Evolutionary conservation across 176 grass and related monocot genomes (phyloP).

Genomic region (Echinochloa phyllopogon): DNA sequence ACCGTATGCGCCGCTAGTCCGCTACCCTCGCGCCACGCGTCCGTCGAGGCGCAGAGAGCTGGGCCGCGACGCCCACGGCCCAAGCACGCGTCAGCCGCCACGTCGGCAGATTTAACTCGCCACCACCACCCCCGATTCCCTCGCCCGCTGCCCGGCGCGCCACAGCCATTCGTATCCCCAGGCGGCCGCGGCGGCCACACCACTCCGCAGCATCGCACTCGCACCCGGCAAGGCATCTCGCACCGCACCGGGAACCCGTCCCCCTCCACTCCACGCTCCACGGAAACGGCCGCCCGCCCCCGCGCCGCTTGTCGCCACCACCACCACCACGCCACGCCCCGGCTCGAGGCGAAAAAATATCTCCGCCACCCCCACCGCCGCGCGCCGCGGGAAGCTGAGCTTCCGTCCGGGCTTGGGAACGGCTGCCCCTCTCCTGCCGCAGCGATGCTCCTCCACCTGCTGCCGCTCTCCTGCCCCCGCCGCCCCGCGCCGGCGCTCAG

Average conservation of each 20-base stretch:
- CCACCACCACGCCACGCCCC: neutral
- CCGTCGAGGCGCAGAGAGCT: too few relatives aligned
- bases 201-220: neutral
- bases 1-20: too few relatives aligned
- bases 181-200: neutral
- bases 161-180: slow-evolving; percentile 35
- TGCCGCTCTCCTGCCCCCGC: slow-evolving; percentile 49
- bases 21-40: too few relatives aligned
- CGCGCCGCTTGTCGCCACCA: neutral
- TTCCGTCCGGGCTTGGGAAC: too few relatives aligned
- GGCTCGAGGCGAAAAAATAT: slow-evolving; percentile 2
- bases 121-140: neutral
- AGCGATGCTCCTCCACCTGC: slow-evolving; percentile 55
- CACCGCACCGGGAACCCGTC: neutral
- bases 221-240: too few relatives aligned
- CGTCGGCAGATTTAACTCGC: neutral
- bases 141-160: neutral
- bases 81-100: neutral
- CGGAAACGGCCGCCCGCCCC: neutral
- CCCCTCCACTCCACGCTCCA: neutral
- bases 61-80: neutral
- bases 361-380: neutral
- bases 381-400: neutral
- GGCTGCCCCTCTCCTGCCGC: neutral
- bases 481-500: neutral